phyloP scores from a whole-genome alignment of 202 grass and related monocot species.

The Carex arenaria region DNA sequence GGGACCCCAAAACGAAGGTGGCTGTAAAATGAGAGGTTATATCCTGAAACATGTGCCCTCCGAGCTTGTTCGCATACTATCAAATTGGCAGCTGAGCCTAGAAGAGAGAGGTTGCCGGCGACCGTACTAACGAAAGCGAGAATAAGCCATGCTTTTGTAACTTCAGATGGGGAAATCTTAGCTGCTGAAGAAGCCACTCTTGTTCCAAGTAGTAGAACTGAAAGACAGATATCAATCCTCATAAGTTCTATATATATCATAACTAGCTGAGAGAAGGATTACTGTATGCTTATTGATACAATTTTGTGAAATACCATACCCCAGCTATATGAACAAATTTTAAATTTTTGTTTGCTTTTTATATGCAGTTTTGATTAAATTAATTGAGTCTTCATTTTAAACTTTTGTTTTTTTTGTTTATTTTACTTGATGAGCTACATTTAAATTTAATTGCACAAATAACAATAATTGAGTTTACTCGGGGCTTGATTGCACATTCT shows the following conservation, averaged over 20 bases:
- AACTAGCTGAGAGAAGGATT: too few relatives aligned
- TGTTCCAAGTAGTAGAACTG: constrained; percentile 77
- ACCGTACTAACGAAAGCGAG: constrained; percentile 90
- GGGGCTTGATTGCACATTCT: too few relatives aligned
- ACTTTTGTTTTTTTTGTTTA: background rate
- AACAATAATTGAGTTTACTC: background rate
- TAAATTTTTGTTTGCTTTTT: background rate
- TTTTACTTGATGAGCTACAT: too few relatives aligned
- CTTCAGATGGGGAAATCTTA: constrained; percentile 43
- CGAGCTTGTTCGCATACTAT: constrained; percentile 92
- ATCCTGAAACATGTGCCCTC: constrained; percentile 51
- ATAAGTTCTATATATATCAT: too few relatives aligned
- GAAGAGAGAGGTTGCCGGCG: constrained; percentile 74
- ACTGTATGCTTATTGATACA: too few relatives aligned
- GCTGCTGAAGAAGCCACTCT: constrained; percentile 71
- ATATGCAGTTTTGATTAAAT: background rate
- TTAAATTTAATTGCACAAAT: background rate
- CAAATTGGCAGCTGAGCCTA: constrained; percentile 86
- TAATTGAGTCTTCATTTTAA: background rate
- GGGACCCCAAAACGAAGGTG: constrained; percentile 83
- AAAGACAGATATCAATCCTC: background rate
- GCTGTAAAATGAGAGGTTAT: constrained; percentile 84
- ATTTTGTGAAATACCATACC: too few relatives aligned
- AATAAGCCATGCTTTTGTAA: constrained; percentile 82
- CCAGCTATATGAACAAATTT: too few relatives aligned